These are phyloP conservation scores for Ascochyta rabiei DNA, from an alignment of 2,329 filamentous ascomycete genomes.

Conservation along the genomic window DNA sequence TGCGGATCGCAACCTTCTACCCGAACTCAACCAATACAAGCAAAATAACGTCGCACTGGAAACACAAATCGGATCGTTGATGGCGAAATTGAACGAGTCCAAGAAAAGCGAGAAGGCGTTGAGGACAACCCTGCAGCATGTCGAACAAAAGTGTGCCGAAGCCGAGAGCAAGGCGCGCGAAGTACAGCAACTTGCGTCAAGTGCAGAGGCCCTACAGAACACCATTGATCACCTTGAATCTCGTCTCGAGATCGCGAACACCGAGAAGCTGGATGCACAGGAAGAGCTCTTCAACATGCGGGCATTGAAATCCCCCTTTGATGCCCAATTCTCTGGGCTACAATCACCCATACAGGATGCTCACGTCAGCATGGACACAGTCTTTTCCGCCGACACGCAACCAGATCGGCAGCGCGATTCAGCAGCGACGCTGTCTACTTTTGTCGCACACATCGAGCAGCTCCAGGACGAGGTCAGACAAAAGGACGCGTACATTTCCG, in stretches of 20 bases:
- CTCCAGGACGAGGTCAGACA: slow-evolving; percentile 42
- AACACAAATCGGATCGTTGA: slow-evolving; percentile 47
- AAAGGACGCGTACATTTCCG: slow-evolving; percentile 32
- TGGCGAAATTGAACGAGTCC: slow-evolving; percentile 48
- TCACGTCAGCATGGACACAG: slow-evolving; percentile 38
- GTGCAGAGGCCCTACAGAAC: slow-evolving; percentile 42
- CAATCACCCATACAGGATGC: slow-evolving; percentile 11
- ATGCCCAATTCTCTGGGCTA: slow-evolving; percentile 21
- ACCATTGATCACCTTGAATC: slow-evolving; percentile 48
- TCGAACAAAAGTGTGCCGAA: slow-evolving; percentile 41
- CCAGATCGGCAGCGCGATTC: slow-evolving; percentile 21
- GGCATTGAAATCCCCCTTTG: slow-evolving; percentile 36
- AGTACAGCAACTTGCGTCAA: slow-evolving; percentile 34
- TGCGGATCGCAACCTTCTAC: slow-evolving; percentile 42
- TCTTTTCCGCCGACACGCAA: slow-evolving; percentile 34
- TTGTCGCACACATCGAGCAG: slow-evolving; percentile 38
- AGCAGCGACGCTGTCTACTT: slow-evolving; percentile 29
- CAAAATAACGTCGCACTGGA: slow-evolving; percentile 44
- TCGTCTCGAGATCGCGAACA: slow-evolving; percentile 49
- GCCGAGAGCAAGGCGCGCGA: slow-evolving; percentile 37
- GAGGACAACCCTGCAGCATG: slow-evolving; percentile 35
- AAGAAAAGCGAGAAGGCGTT: slow-evolving; percentile 45
- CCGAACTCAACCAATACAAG: slow-evolving; percentile 48
- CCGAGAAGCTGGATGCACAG: slow-evolving; percentile 50
- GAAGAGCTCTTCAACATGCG: slow-evolving; percentile 43